Percentiles rank a stretch among this genome's conserved stretches.
These are phyloP conservation scores for Candida xyloterini DNA, from an alignment of 805 yeast genomes.

Conservation along the genomic window DNA sequence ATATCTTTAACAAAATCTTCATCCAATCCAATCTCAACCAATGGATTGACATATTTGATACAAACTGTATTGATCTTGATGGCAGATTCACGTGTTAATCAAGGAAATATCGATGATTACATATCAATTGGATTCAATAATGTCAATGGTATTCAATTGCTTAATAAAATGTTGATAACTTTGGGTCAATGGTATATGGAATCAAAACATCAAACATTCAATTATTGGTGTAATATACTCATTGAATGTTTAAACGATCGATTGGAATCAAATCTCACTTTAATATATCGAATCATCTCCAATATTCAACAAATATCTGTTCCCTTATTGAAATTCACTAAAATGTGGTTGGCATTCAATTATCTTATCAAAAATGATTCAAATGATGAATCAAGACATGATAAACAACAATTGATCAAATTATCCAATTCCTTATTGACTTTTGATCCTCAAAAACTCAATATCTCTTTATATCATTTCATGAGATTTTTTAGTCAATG, in stretches of 20 bases:
- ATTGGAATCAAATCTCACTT: constrained; percentile 3
- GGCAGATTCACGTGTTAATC: constrained; percentile 17
- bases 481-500: constrained; percentile 9
- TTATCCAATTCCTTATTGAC: constrained; percentile 3
- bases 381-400: constrained; percentile 14
- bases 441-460: constrained; percentile 1
- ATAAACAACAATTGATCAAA: background rate
- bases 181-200: constrained; percentile 11
- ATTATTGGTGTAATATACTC: constrained; percentile 3
- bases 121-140: constrained; percentile 1
- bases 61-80: constrained; percentile 5
- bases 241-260: background rate
- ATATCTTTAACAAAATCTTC: constrained; percentile 1
- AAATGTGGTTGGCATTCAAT: constrained; percentile 16
- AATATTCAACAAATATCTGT: constrained; percentile 12
- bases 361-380: constrained; percentile 12
- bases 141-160: constrained; percentile 12
- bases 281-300: constrained; percentile 15
- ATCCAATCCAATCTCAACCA: background rate
- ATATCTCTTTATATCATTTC: constrained; percentile 12
- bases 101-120: constrained; percentile 12
- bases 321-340: constrained; percentile 15
- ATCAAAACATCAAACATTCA: background rate
- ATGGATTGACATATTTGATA: constrained; percentile 2
- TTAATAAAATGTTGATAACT: constrained; percentile 13